These are phyloP conservation scores for Rhododendron vialii DNA, from an alignment of 148 eudicot species.

Conservation along the genomic window DNA sequence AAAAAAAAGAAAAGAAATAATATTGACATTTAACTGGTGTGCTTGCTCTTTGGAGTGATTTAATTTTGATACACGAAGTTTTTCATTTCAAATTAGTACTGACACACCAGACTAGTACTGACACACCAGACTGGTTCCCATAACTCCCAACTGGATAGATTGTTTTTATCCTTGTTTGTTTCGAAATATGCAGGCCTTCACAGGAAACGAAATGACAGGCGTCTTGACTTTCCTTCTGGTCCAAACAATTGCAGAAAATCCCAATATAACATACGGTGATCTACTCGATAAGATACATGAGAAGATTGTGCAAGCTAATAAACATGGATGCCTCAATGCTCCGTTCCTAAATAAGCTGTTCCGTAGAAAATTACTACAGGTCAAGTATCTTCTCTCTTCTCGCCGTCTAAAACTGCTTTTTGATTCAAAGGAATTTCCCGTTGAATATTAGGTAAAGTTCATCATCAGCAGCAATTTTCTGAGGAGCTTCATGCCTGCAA, in stretches of 20 bases:
- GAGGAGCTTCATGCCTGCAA: not conserved
- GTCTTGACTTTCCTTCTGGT: conserved; percentile 44
- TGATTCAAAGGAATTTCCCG: not conserved
- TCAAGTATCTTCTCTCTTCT: not conserved
- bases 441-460: not conserved
- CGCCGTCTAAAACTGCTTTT: not conserved
- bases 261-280: conserved; percentile 28
- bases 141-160: not conserved
- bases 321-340: conserved; percentile 26
- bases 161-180: not conserved
- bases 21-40: not conserved
- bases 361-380: conserved; percentile 35
- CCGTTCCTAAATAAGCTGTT: conserved; percentile 28
- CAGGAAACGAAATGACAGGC: conserved; percentile 43
- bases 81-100: not conserved
- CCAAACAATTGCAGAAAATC: conserved; percentile 24
- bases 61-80: not conserved
- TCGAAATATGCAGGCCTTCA: conserved; percentile 30
- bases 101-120: not conserved
- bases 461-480: not conserved
- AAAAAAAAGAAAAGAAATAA: too few species aligned
- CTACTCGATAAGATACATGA: conserved; percentile 33
- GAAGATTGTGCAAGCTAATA: conserved; percentile 14
- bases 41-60: not conserved
- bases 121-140: not conserved